Base-by-base conservation (phyloP, 176 grass and related monocot genomes). In the Cenchrus purpureus region DNA sequence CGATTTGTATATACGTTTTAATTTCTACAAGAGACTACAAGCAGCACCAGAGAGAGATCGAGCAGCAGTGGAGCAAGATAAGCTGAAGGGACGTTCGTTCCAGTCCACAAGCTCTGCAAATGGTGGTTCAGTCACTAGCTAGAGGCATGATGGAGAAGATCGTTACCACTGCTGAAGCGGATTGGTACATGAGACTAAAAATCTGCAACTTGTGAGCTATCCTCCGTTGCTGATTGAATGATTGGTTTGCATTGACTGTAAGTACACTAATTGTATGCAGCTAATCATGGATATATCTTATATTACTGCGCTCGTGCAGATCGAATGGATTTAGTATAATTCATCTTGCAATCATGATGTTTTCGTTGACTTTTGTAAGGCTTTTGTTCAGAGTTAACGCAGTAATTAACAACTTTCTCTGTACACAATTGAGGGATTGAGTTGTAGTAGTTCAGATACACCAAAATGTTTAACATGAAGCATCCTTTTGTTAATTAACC, bases 41-140 rank as follows among this genome's bases (percentile, higher is more conserved):
- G 74, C 53, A 55, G 53, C 37, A 40, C 37, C 37, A 40, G 37
- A 40, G 37, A 40, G 37, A 40, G 37, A 40, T 40, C 37, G 37
- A 5, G 13, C 5, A 5, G 52, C 53, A 57, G 17, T 59, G 37
- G 20, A 62, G 75, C 12, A 46, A 78, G 56, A 78, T 62, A 46
- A 61, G 20, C 3, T 45, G 57, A 77, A 56, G 73, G 12, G 52
- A 58, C 52, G 12, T 52, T 46, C 7, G 11, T 78, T 43, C 13
- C 71, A 62, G 57, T 78, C 57, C 57, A 78, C 75, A 60, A 61
- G 19, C 56, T 77, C 45, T 1, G 4, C 1, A 37, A 19, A 45
- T 77, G 57, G 75, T 77, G 75, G 56, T 59, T 77, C 15, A 2
- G 20, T 77, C 75, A 77, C 75, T 76, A 72, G 68, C 22, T 63